Base-by-base conservation (phyloP, 352 stramenopile genomes). In the Phytophthora meadii region DNA sequence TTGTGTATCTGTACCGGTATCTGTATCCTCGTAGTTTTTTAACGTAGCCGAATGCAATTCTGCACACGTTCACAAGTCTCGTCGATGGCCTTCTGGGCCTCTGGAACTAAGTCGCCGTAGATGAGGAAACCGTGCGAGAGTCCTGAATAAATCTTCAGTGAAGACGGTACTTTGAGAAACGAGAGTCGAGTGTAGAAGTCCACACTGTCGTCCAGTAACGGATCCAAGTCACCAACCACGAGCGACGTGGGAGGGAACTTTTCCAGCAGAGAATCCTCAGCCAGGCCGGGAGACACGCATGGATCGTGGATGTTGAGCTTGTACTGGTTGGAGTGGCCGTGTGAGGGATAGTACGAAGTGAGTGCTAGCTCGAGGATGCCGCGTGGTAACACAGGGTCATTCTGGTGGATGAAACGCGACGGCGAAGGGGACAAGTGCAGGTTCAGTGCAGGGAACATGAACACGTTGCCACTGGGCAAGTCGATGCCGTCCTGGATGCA, bases 371-470 rank as follows among this genome's bases (percentile, higher is more conserved):
- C 84, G 17, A 97, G 58, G 41, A 97, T 88, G 12, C 87, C 75
- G 8, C 87, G 86, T 19, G 90, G 90, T 8, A 97, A 58, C 28
- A 97, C 80, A 0, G 90, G 90, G 46, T 96, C 90, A 50, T 85
- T 95, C 54, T 96, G 86, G 70, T 96, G 90, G 39, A 97, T 62
- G 50, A 95, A 95, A 5, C 90, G 84, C 11, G 87, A 96, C 19
- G 90, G 90, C 22, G 88, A 96, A 7, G 90, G 88, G 54, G 87
- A 94, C 50, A 95, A 61, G 61, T 95, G 87, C 65, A 97, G 70
- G 50, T 97, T 96, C 9, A 97, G 80, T 28, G 90, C 89, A n/a
- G 89, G 91, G 60, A 96, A 96, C 78, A 94, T 94, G 53, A 97
- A 79, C n/a, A 97, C 79, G 46, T 89, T 90, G 17, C 87, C 90